These are phyloP conservation scores for Cladosporium sp. DNA, from an alignment of 2,329 filamentous ascomycete genomes.

Conservation along the genomic window DNA sequence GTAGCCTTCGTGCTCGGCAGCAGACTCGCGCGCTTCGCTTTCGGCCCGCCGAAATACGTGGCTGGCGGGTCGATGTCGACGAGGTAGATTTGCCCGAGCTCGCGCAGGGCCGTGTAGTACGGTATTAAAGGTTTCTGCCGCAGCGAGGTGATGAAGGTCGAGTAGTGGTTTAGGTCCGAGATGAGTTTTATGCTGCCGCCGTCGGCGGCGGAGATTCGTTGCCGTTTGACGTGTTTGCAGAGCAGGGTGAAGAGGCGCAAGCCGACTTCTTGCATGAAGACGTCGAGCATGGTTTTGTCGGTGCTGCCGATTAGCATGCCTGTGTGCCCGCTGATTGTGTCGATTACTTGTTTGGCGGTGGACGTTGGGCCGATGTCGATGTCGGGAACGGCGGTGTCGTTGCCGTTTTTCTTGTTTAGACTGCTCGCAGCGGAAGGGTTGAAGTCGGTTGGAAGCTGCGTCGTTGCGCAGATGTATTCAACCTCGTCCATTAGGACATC, in stretches of 20 bases:
- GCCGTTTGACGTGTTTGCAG: constrained; percentile 96
- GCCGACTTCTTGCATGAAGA: constrained; percentile 97
- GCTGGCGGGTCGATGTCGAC: constrained; percentile 54
- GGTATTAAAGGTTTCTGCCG: constrained; percentile 77
- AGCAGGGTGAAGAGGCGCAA: constrained; percentile 85
- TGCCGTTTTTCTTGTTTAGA: constrained; percentile 27
- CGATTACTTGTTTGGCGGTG: constrained; percentile 75
- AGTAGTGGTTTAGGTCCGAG: constrained; percentile 93
- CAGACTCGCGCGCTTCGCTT: constrained; percentile 47
- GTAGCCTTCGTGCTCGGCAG: constrained; percentile 58
- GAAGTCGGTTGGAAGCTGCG: constrained; percentile 82
- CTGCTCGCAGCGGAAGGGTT: constrained; percentile 56
- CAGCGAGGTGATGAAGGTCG: constrained; percentile 75
- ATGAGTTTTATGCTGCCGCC: constrained; percentile 83
- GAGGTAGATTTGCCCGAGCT: constrained; percentile 91
- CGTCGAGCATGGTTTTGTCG: constrained; percentile 96
- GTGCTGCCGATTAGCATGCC: constrained; percentile 91
- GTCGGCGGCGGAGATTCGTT: constrained; percentile 69
- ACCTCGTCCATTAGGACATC: constrained; percentile 98
- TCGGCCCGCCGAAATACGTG: constrained; percentile 21
- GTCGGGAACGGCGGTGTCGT: constrained; percentile 19
- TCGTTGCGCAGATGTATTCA: constrained; percentile 88
- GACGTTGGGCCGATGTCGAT: constrained; percentile 68
- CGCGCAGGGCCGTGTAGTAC: constrained; percentile 87
- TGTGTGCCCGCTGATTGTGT: constrained; percentile 83